Evolutionary conservation across 768 basidiomycete genomes (phyloP), one percentile per base, ranked within the genome.

Genomic region (Auriscalpium vulgare): DNA sequence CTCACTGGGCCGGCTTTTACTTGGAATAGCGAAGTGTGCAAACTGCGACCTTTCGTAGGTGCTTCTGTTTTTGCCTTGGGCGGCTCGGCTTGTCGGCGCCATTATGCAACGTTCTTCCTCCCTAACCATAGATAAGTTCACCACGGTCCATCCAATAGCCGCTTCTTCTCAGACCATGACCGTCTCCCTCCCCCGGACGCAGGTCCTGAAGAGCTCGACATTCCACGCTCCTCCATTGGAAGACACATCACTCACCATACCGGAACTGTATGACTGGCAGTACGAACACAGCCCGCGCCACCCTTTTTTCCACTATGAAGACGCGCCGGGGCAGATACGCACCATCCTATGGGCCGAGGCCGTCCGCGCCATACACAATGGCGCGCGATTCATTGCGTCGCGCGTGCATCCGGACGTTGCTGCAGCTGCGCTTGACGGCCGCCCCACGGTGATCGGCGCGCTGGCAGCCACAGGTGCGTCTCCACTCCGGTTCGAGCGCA

Each of bases 261-360:
- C 68, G 10, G 62, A 67, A 17, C 35, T 70, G 14, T 65, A 64
- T 43, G 69, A 70, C 21, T 67, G 63, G 67, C 66, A 68, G 23
- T 43, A 43, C 23, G 48, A 51, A n/a, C 50, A 62, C 46, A 61
- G 56, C 37, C 50, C 65, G 9, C 35, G 37, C 29, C 66, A 70
- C 37, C 65, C 66, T 2, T 48, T 64, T 34, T 65, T 61, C 37
- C 17, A 43, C 17, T 65, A 56, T 43, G 58, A 57, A 23, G 60
- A 60, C 37, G 56, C 37, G 17, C 56, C 49, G 3, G 56, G 46
- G 11, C 44, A 51, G 36, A n/a, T 57, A 13, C 53, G 43, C 54
- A 62, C 60, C 7, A 61, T 66, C 11, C 13, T 17, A 1, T 64
- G 62, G 59, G 38, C 56, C 35, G 60, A 66, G 34, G 55, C 61